Conservation (phyloP, 2,329 filamentous ascomycete genomes). For the Penicillium sp. region DNA sequence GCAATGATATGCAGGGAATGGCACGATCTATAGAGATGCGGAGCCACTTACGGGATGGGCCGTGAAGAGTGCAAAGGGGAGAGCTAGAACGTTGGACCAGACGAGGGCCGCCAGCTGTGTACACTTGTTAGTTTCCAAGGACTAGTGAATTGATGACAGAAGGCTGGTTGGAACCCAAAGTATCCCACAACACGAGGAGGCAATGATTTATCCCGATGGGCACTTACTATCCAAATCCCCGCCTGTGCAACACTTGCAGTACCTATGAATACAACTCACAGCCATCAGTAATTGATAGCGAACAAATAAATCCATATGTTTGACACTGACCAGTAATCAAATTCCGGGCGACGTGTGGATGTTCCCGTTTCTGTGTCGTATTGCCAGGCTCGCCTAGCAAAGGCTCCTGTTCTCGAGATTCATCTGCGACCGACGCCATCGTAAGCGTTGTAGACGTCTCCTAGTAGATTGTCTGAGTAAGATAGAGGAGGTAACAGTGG, state of each 20-base stretch:
- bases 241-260: constrained; percentile 79
- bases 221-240: constrained; percentile 69
- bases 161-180: no score
- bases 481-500: neutral
- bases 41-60: constrained; percentile 73
- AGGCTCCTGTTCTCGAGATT: constrained; percentile 64
- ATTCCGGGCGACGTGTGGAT: constrained; percentile 65
- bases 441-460: neutral
- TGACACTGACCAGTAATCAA: constrained; percentile 68
- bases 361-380: constrained; percentile 46
- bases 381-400: constrained; percentile 72
- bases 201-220: neutral
- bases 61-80: constrained; percentile 77
- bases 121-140: neutral
- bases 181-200: neutral
- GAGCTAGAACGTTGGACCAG: constrained; percentile 74
- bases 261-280: constrained; percentile 53
- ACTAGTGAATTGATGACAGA: no score
- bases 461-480: neutral
- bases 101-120: constrained; percentile 68
- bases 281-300: neutral
- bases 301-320: neutral
- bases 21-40: constrained; percentile 24
- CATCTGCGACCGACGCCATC: constrained; percentile 71
- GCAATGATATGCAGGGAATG: neutral